Conservation (phyloP, 345 rosid genomes). For the Cardiospermum halicacabum region DNA sequence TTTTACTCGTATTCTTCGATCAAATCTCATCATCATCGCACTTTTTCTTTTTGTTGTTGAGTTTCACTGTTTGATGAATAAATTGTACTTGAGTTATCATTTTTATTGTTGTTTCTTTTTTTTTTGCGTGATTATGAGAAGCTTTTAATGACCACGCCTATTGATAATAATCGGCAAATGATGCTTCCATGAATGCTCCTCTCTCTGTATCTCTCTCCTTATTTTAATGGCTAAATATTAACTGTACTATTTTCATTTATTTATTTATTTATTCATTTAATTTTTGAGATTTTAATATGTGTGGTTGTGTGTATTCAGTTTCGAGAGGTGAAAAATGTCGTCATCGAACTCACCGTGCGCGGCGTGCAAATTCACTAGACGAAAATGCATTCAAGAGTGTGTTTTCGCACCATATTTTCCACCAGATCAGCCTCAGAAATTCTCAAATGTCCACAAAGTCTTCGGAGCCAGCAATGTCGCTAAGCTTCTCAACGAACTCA, state of each 20-base stretch:
- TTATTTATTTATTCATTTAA: no score
- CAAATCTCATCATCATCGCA: background rate
- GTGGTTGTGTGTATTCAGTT: background rate
- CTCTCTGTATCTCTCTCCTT: background rate
- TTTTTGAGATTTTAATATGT: no score
- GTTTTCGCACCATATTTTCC: conserved; percentile 82
- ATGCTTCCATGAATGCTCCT: conserved; percentile 7
- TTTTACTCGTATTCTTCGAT: background rate
- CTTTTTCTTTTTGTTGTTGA: background rate
- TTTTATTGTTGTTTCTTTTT: background rate
- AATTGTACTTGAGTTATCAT: background rate
- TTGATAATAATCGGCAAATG: background rate
- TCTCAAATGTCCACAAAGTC: conserved; percentile 48
- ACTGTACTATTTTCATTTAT: no score
- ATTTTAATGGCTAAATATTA: no score
- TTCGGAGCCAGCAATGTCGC: conserved; percentile 78
- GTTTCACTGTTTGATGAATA: conserved; percentile 12
- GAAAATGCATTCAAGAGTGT: conserved; percentile 81
- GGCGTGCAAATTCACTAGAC: conserved; percentile 65
- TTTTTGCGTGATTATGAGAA: conserved; percentile 1
- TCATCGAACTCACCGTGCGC: conserved; percentile 69
- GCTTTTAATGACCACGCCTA: background rate
- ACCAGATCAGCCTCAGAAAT: conserved; percentile 67
- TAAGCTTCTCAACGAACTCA: conserved; percentile 62
- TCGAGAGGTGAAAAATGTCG: conserved; percentile 38